phyloP scores from a whole-genome alignment of 2,329 filamentous ascomycete species.

The Fusarium protoensiforme region DNA sequence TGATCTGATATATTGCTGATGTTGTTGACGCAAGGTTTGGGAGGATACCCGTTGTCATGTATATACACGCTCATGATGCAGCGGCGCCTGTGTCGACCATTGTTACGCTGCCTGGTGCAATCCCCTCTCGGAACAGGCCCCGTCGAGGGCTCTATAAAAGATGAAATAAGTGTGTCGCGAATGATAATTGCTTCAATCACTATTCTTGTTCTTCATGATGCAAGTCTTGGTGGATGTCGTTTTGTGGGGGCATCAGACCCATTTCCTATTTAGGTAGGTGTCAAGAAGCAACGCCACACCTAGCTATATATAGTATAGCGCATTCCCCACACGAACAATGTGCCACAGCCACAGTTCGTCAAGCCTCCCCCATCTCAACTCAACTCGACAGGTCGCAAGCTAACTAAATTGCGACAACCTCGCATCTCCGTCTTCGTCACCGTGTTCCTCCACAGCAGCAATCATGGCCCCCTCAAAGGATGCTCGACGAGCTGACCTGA shows the following conservation, averaged over 20 bases:
- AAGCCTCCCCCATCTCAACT: constrained; percentile 16
- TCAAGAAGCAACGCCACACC: constrained; percentile 17
- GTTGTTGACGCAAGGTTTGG: constrained; percentile 2
- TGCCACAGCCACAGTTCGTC: constrained; percentile 21
- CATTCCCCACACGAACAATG: constrained; percentile 8
- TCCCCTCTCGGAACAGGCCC: neutral
- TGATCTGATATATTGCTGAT: constrained; percentile 15
- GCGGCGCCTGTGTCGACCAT: neutral
- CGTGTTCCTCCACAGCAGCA: constrained; percentile 21
- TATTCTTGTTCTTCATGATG: neutral
- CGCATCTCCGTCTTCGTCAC: constrained; percentile 14
- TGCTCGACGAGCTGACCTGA: constrained; percentile 57
- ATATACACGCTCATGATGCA: constrained; percentile 9
- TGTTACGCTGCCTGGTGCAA: neutral
- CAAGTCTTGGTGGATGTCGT: neutral
- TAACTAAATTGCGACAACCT: constrained; percentile 35
- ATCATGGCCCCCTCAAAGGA: constrained; percentile 57
- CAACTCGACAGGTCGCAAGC: constrained; percentile 30
- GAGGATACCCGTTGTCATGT: constrained; percentile 6
- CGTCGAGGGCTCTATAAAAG: neutral
- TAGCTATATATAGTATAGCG: constrained; percentile 21
- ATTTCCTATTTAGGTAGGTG: constrained; percentile 32
- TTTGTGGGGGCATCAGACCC: neutral
- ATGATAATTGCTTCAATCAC: neutral
- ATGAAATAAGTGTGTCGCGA: neutral